Conservation (phyloP, 176 grass and related monocot genomes). For the Carex parvula region DNA sequence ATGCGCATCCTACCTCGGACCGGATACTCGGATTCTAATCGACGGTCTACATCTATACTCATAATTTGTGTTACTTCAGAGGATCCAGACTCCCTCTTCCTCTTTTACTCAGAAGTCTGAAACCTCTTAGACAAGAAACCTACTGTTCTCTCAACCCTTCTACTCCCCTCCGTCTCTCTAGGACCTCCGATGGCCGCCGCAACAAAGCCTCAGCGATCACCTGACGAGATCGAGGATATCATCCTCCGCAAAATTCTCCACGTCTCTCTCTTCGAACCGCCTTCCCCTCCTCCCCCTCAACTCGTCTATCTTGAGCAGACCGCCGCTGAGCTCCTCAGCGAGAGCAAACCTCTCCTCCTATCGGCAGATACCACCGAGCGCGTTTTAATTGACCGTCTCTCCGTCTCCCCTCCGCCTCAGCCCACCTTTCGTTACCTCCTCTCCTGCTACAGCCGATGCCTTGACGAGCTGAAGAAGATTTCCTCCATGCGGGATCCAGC, state of each 20-base stretch:
- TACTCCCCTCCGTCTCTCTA: background rate
- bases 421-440: slow-evolving; percentile 61
- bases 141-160: background rate
- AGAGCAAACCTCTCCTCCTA: slow-evolving; percentile 59
- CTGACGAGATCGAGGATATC: slow-evolving; percentile 87
- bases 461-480: slow-evolving; percentile 76
- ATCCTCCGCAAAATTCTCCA: slow-evolving; percentile 98
- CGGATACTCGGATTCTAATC: no score
- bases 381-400: slow-evolving; percentile 87
- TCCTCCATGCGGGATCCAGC: slow-evolving; percentile 63
- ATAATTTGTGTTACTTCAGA: no score
- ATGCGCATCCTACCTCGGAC: no score
- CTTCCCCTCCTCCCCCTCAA: slow-evolving; percentile 32
- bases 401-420: slow-evolving; percentile 36
- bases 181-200: slow-evolving; percentile 28
- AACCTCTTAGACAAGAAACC: slow-evolving; percentile 12
- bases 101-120: background rate
- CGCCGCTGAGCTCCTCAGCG: slow-evolving; percentile 93
- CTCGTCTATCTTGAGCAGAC: slow-evolving; percentile 78
- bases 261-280: slow-evolving; percentile 56
- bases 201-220: slow-evolving; percentile 57
- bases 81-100: background rate
- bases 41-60: no score
- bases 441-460: slow-evolving; percentile 59
- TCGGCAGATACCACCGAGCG: slow-evolving; percentile 59